Evolutionary conservation across 345 rosid genomes (phyloP).

Genomic region (Eutrema japonicum): DNA sequence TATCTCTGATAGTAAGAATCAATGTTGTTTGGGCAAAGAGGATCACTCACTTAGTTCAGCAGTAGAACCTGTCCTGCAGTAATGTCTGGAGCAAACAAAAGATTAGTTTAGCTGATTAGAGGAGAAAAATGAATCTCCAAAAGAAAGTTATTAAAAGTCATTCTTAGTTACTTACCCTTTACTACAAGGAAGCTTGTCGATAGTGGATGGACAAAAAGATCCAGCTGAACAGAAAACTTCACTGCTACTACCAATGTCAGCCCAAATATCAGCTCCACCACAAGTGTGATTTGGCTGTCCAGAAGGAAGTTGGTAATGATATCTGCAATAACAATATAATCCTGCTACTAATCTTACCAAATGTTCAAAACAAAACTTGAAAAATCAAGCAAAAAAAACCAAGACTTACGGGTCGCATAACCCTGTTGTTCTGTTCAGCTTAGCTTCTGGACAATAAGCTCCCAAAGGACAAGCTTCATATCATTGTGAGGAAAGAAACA

Average conservation of each 20-base stretch:
- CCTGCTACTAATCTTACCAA: constrained; percentile 56
- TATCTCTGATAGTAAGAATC: not conserved
- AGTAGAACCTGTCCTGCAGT: constrained; percentile 91
- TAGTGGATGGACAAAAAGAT: constrained; percentile 83
- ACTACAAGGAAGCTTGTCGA: constrained; percentile 77
- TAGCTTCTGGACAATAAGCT: constrained; percentile 80
- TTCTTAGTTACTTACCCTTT: constrained; percentile 69
- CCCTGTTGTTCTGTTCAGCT: constrained; percentile 72
- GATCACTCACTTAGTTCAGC: constrained; percentile 56
- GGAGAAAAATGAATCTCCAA: constrained; percentile 19
- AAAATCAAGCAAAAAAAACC: constrained; percentile 8
- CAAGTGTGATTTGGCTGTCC: constrained; percentile 79
- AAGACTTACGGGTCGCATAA: constrained; percentile 93
- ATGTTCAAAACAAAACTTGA: constrained; percentile 31
- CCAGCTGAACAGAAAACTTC: constrained; percentile 94
- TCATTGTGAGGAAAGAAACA: constrained; percentile 7
- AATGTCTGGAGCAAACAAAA: constrained; percentile 62
- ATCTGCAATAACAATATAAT: constrained; percentile 59
- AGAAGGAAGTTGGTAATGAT: constrained; percentile 82
- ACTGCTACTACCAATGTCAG: constrained; percentile 72
- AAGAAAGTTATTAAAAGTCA: constrained; percentile 36
- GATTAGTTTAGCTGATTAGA: constrained; percentile 33
- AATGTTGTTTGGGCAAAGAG: not conserved
- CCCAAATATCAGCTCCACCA: constrained; percentile 96
- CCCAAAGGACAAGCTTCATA: constrained; percentile 94